Conservation (phyloP, 306 rosid species). For the Pterocarpus macrocarpus region DNA sequence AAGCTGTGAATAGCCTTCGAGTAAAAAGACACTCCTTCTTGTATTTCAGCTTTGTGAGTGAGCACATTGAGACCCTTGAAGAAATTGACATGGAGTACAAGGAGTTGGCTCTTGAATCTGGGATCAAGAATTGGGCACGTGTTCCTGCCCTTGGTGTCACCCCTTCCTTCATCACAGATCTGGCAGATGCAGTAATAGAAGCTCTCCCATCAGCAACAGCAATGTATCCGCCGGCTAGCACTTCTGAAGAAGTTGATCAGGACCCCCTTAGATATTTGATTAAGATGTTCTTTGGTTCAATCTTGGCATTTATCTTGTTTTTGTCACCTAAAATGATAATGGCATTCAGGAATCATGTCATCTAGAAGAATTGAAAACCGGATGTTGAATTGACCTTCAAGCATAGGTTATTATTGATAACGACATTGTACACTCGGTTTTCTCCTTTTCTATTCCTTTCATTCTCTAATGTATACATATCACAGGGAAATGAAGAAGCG, state of each 20-base stretch:
- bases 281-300: slow-evolving; percentile 83
- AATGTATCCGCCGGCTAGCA: slow-evolving; percentile 55
- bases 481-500: slow-evolving; percentile 19
- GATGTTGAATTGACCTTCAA: slow-evolving; percentile 13
- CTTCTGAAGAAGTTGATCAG: slow-evolving; percentile 58
- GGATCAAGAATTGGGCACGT: slow-evolving; percentile 93
- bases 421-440: slow-evolving; percentile 26
- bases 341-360: slow-evolving; percentile 68
- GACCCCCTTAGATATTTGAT: slow-evolving; percentile 63
- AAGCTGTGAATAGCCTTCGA: slow-evolving; percentile 25
- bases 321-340: slow-evolving; percentile 74
- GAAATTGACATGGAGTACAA: slow-evolving; percentile 98
- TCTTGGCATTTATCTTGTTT: slow-evolving; percentile 74
- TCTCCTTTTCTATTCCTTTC: neutral
- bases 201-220: slow-evolving; percentile 92
- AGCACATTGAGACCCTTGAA: slow-evolving; percentile 98
- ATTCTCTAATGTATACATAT: slow-evolving; percentile 22
- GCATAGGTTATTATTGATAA: slow-evolving; percentile 15
- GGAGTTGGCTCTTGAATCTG: slow-evolving; percentile 93
- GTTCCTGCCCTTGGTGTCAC: slow-evolving; percentile 95
- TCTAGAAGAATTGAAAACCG: slow-evolving; percentile 39
- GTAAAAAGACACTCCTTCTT: slow-evolving; percentile 23
- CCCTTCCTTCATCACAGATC: slow-evolving; percentile 84
- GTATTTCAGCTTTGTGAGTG: slow-evolving; percentile 89
- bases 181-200: slow-evolving; percentile 93